Evolutionary conservation across 225 moss, liverwort and hornwort species (phyloP).

Genomic region (Sphagnum tenellum): DNA sequence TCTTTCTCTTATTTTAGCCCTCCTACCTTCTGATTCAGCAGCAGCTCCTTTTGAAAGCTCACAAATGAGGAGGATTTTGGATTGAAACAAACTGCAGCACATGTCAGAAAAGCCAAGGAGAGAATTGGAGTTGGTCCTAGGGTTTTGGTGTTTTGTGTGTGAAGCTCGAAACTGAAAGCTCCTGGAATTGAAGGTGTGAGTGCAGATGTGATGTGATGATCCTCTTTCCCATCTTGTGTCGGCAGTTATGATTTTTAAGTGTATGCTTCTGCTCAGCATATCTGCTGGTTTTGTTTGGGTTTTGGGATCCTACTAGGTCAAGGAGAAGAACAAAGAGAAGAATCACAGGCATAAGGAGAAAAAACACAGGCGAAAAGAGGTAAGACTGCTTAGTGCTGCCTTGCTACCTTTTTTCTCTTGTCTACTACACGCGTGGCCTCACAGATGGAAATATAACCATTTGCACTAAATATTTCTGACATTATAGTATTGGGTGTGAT

Average conservation of each 20-base stretch:
- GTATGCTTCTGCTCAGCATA: neutral
- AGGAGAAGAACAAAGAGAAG: constrained; percentile 61
- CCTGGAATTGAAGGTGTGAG: neutral
- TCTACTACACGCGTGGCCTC: too few species aligned
- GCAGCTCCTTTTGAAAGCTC: too few species aligned
- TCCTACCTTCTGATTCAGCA: too few species aligned
- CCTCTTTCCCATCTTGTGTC: neutral
- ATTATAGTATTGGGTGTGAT: too few species aligned
- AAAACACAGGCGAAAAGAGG: constrained; percentile 75
- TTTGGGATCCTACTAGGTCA: constrained; percentile 27
- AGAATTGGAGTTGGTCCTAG: too few species aligned
- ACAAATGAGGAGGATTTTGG: too few species aligned
- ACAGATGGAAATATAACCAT: too few species aligned
- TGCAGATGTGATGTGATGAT: neutral
- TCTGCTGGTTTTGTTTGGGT: too few species aligned
- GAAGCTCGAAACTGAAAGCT: neutral
- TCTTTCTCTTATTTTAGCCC: neutral
- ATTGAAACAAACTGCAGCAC: too few species aligned
- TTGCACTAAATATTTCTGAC: too few species aligned
- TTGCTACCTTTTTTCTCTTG: constrained; percentile 3
- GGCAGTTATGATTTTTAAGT: constrained; percentile 1
- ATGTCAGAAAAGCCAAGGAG: too few species aligned
- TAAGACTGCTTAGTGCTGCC: constrained; percentile 36
- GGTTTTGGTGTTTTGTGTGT: neutral
- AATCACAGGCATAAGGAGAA: constrained; percentile 57